These are phyloP conservation scores for Buddleja alternifolia DNA, from an alignment of 257 asterid genomes.

Conservation along the genomic window DNA sequence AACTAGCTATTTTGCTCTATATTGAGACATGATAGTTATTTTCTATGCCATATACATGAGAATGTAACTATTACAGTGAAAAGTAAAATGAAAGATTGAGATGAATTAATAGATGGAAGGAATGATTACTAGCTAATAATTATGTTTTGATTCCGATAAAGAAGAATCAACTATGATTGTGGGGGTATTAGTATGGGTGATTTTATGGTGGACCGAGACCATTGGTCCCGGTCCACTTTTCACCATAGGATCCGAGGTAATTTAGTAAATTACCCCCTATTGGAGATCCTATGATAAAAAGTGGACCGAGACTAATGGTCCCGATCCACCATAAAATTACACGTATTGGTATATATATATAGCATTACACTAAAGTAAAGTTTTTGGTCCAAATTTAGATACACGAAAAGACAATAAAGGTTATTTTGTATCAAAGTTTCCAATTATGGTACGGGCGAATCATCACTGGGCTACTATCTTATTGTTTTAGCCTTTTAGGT, in stretches of 20 bases:
- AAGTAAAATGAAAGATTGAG: background rate
- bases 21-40: no score
- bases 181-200: no score
- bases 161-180: background rate
- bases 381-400: background rate
- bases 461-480: background rate
- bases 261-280: no score
- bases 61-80: background rate
- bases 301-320: no score
- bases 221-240: no score
- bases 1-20: no score
- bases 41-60: no score
- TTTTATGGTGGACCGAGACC: no score
- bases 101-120: slow-evolving; percentile 15
- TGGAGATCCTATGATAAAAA: no score
- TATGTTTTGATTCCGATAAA: background rate
- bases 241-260: no score
- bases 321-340: no score
- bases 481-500: no score
- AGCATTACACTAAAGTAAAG: background rate
- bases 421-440: background rate
- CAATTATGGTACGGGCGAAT: background rate
- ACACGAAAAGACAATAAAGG: background rate
- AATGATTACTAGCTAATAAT: slow-evolving; percentile 9
- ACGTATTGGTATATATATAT: background rate